Percentiles rank a stretch among this genome's conserved stretches.
phyloP scores from a whole-genome alignment of 2,329 filamentous ascomycete genomes.

The Aspergillus jensenii region DNA sequence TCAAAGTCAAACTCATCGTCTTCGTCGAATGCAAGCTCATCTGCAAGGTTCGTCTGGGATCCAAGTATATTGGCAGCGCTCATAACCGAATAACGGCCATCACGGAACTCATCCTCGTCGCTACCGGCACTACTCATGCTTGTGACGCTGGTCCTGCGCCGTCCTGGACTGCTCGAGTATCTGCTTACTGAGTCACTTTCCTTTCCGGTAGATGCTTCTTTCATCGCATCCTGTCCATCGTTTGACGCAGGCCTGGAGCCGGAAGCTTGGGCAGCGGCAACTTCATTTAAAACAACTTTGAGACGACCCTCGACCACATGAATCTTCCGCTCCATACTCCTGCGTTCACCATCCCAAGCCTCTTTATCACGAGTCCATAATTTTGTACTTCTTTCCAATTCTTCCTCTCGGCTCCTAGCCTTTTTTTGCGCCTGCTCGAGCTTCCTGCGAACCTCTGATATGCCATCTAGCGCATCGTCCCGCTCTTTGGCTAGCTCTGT shows the following conservation, averaged over 20 bases:
- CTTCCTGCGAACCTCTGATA: conserved; percentile 70
- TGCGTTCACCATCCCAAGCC: conserved; percentile 78
- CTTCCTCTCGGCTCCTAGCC: conserved; percentile 75
- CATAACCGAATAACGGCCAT: conserved; percentile 71
- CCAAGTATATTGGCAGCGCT: conserved; percentile 56
- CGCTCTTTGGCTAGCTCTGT: conserved; percentile 81
- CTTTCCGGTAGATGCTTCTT: conserved; percentile 57
- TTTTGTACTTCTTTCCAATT: conserved; percentile 72
- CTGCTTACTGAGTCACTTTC: conserved; percentile 71
- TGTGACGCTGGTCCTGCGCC: conserved; percentile 60
- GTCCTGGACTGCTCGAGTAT: conserved; percentile 64
- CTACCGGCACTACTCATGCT: conserved; percentile 41
- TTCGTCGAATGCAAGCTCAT: conserved; percentile 85
- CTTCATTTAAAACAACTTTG: conserved; percentile 80
- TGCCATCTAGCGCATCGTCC: conserved; percentile 75
- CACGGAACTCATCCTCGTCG: conserved; percentile 49
- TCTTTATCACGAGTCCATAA: conserved; percentile 84
- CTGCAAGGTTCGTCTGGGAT: conserved; percentile 71
- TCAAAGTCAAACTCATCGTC: conserved; percentile 67
- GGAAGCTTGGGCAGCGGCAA: conserved; percentile 51
- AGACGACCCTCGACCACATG: conserved; percentile 88
- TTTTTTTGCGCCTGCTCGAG: conserved; percentile 78
- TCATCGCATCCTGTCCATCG: conserved; percentile 61
- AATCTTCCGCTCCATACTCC: conserved; percentile 77
- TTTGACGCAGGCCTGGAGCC: conserved; percentile 43